Conservation (phyloP, 345 rosid species). For the Moringa oleifera region DNA sequence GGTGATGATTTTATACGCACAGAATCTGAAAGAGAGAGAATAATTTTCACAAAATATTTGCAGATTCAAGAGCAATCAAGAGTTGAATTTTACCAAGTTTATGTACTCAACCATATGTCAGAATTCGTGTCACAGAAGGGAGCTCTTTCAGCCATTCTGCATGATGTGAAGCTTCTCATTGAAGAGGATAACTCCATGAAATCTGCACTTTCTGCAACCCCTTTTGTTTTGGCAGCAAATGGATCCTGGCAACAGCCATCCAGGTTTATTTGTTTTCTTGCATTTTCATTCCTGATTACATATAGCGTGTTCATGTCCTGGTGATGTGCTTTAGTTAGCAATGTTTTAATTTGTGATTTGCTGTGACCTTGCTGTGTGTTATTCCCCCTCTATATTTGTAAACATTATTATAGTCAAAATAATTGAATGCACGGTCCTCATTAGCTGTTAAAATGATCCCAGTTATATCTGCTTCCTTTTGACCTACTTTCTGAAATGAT, state of each 20-base stretch:
- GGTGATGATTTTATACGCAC: conserved; percentile 78
- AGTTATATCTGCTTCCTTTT: too few species aligned
- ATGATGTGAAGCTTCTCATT: conserved; percentile 67
- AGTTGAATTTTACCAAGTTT: conserved; percentile 69
- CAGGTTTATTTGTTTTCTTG: conserved; percentile 38
- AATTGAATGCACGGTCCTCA: too few species aligned
- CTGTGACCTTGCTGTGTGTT: too few species aligned
- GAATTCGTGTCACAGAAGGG: conserved; percentile 63
- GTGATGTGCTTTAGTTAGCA: not conserved
- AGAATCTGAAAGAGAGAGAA: conserved; percentile 82
- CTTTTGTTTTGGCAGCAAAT: conserved; percentile 80
- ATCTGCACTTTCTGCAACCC: conserved; percentile 46
- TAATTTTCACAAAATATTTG: conserved; percentile 59
- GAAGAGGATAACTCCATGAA: conserved; percentile 60
- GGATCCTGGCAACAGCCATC: conserved; percentile 92
- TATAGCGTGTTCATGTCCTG: not conserved
- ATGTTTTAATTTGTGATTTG: too few species aligned
- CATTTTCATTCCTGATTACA: not conserved
- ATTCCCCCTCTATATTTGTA: too few species aligned
- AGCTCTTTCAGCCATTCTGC: conserved; percentile 58
- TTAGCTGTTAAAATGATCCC: too few species aligned
- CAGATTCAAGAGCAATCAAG: conserved; percentile 63
- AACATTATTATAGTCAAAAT: too few species aligned
- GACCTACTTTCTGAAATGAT: too few species aligned
- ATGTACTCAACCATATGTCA: conserved; percentile 83